Percentiles rank a stretch among this genome's conserved stretches.
Evolutionary conservation across 176 grass and related monocot genomes (phyloP).

Genomic region (Carex scoparia): DNA sequence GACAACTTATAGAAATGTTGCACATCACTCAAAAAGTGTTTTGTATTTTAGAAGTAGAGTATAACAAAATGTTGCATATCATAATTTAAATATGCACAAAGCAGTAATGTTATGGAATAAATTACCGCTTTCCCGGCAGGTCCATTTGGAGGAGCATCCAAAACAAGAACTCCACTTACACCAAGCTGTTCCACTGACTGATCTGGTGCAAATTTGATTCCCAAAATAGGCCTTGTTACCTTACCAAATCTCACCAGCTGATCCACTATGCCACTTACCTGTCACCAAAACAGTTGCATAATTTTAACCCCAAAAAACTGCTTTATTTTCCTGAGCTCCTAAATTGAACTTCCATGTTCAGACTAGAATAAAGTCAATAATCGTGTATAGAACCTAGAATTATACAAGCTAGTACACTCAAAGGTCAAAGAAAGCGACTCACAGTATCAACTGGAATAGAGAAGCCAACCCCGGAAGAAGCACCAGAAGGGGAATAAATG

Average conservation of each 20-base stretch:
- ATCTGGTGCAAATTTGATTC: constrained; percentile 99
- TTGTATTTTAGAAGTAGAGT: no score
- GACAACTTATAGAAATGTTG: background rate
- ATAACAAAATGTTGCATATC: no score
- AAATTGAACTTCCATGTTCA: background rate
- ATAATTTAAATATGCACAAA: background rate
- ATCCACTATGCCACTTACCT: constrained; percentile 94
- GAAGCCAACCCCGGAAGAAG: constrained; percentile 97
- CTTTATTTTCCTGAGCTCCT: background rate
- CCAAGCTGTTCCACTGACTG: constrained; percentile 99
- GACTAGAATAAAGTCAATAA: constrained; percentile 5
- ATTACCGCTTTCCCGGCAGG: constrained; percentile 96
- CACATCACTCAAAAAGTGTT: background rate
- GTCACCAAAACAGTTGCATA: constrained; percentile 25
- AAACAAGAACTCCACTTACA: constrained; percentile 88
- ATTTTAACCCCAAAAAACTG: background rate
- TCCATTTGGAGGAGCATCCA: constrained; percentile 89
- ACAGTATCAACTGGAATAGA: constrained; percentile 98
- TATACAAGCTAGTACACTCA: background rate
- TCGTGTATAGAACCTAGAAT: background rate
- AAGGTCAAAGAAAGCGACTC: constrained; percentile 18
- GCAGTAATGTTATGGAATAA: constrained; percentile 2
- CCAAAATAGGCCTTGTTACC: constrained; percentile 95
- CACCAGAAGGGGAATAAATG: constrained; percentile 98
- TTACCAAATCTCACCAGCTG: constrained; percentile 93